These are phyloP conservation scores for Pleurotus ostreatus DNA, from an alignment of 768 basidiomycete genomes.

Conservation along the genomic window DNA sequence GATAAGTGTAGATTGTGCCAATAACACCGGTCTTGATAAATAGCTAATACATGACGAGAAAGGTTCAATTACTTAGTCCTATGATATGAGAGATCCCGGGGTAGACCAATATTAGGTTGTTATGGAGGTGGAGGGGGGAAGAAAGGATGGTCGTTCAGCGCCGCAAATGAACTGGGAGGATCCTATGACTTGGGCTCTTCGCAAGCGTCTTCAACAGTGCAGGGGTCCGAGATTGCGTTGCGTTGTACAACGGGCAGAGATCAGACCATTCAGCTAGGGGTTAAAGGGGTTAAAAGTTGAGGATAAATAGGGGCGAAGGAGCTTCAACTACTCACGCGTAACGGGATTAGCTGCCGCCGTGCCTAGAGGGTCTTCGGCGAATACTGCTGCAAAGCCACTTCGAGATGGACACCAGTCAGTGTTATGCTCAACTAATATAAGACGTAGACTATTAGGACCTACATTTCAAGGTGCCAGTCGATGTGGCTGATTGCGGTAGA, in stretches of 20 bases:
- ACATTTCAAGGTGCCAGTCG: constrained; percentile 34
- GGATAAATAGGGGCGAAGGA: neutral
- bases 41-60: too few relatives aligned
- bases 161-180: too few relatives aligned
- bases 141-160: too few relatives aligned
- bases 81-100: too few relatives aligned
- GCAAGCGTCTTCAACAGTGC: too few relatives aligned
- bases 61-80: too few relatives aligned
- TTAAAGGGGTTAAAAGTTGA: neutral
- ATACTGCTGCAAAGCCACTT: constrained; percentile 32
- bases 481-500: constrained; percentile 27
- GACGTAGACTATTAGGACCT: neutral
- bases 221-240: neutral
- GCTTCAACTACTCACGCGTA: neutral
- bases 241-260: constrained; percentile 10
- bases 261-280: constrained; percentile 8
- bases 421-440: neutral
- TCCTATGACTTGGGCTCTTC: too few relatives aligned
- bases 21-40: too few relatives aligned
- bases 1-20: too few relatives aligned
- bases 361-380: constrained; percentile 22
- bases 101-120: too few relatives aligned
- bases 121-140: too few relatives aligned
- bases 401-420: neutral
- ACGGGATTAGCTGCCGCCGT: neutral